phyloP scores from a whole-genome alignment of 163 green algal species.

The Volvox carteri region DNA sequence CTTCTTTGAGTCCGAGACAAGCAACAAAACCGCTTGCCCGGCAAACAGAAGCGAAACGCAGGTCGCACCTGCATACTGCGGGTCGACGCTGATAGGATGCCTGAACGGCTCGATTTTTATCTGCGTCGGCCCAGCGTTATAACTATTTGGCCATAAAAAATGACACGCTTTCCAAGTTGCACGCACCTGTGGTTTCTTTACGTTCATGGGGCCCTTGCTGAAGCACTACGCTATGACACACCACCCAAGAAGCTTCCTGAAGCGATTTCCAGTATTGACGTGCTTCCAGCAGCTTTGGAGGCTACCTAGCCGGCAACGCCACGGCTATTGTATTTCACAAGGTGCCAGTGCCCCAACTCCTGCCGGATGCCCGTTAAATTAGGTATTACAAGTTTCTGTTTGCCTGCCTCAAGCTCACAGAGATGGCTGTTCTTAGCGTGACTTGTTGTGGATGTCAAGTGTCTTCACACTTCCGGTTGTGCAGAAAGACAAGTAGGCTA shows the following conservation, averaged over 20 bases:
- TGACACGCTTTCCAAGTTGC: background rate
- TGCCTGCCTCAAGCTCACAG: too few species aligned
- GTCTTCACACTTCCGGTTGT: background rate
- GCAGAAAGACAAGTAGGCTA: background rate
- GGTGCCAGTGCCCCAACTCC: background rate
- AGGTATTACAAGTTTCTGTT: background rate
- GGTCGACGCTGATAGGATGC: conserved; percentile 93
- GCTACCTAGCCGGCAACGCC: background rate
- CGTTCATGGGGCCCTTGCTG: background rate
- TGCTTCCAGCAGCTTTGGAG: background rate
- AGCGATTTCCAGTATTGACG: background rate
- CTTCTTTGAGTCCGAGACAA: too few species aligned
- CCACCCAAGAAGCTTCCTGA: background rate
- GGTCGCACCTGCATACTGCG: conserved; percentile 85
- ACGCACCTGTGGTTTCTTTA: background rate
- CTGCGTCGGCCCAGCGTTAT: background rate
- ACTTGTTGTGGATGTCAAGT: background rate
- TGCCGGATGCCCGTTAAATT: background rate
- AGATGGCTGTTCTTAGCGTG: too few species aligned
- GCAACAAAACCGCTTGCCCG: too few species aligned
- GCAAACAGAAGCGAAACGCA: background rate
- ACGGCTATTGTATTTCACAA: background rate
- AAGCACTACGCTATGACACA: background rate
- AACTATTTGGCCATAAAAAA: background rate
- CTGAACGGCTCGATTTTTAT: conserved; percentile 98